These are phyloP conservation scores for Penicillium verrucosum DNA, from an alignment of 2,329 filamentous ascomycete genomes.

Conservation along the genomic window DNA sequence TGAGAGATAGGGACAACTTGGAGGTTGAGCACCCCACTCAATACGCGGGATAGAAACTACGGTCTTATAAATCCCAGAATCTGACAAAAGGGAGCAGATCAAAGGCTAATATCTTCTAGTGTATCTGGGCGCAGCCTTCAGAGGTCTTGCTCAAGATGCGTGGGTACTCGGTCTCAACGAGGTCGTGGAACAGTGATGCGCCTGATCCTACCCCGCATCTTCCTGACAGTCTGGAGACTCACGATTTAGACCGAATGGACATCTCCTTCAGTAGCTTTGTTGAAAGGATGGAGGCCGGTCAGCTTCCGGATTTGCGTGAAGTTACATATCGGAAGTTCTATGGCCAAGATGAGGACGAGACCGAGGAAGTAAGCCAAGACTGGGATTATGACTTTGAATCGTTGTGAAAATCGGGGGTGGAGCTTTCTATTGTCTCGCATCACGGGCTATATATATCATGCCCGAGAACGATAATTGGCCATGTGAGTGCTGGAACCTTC, in stretches of 20 bases:
- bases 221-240: not conserved
- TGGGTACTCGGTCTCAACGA: not conserved
- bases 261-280: not conserved
- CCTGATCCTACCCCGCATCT: not conserved
- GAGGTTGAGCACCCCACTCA: not conserved
- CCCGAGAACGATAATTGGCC: not conserved
- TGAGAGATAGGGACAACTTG: not conserved
- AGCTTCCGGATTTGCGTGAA: not conserved
- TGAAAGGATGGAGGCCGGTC: not conserved
- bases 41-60: not conserved
- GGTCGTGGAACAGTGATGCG: not conserved
- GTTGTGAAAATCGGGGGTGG: not conserved
- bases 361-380: not conserved
- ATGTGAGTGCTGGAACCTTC: not conserved
- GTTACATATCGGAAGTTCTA: not conserved
- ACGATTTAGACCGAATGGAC: not conserved
- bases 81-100: too few species aligned
- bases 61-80: not conserved
- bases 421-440: not conserved
- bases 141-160: rapidly evolving
- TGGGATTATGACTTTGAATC: not conserved
- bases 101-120: not conserved
- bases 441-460: not conserved
- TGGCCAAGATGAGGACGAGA: not conserved
- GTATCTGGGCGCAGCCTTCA: not conserved